Percentiles rank a stretch among this genome's conserved stretches.
phyloP scores from a whole-genome alignment of 352 stramenopile species.

The Pythium insidiosum region DNA sequence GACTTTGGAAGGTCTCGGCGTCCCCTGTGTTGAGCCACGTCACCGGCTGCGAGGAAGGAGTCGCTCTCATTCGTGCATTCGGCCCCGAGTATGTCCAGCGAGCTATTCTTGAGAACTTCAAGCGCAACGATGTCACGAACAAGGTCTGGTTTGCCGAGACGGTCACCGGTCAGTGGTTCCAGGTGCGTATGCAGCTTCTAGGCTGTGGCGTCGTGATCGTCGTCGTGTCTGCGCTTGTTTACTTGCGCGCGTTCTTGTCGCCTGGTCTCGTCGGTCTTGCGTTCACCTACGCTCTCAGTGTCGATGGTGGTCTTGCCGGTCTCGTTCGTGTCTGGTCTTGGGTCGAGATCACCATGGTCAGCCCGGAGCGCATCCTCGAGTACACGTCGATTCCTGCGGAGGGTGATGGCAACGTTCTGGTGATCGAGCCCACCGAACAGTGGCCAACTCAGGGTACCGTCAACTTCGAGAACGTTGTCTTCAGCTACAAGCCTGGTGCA shows the following conservation, averaged over 20 bases:
- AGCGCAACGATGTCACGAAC: slow-evolving; percentile 20
- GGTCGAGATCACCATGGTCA: slow-evolving; percentile 40
- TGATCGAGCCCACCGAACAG: slow-evolving; percentile 11
- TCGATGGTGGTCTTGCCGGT: slow-evolving; percentile 66
- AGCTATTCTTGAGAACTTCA: slow-evolving; percentile 14
- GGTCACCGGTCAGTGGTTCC: slow-evolving; percentile 28
- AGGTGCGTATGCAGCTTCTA: slow-evolving; percentile 34
- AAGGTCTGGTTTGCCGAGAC: slow-evolving; percentile 20
- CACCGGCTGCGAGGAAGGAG: slow-evolving; percentile 18
- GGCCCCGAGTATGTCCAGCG: slow-evolving; percentile 12
- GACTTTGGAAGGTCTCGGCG: slow-evolving; percentile 23
- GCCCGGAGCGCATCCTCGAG: slow-evolving; percentile 30
- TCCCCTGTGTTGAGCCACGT: slow-evolving; percentile 37
- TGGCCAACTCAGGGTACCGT: slow-evolving; percentile 76
- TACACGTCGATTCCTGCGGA: slow-evolving; percentile 25
- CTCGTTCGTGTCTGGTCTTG: slow-evolving; percentile 21
- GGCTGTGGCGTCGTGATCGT: slow-evolving; percentile 25
- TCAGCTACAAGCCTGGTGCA: slow-evolving; percentile 58
- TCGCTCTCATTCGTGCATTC: slow-evolving; percentile 27
- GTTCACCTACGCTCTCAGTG: slow-evolving; percentile 82
- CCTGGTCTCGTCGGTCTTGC: slow-evolving; percentile 73
- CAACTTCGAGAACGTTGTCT: slow-evolving; percentile 71
- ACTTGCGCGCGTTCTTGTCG: slow-evolving; percentile 20
- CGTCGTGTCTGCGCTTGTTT: slow-evolving; percentile 25
- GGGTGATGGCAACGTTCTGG: slow-evolving; percentile 4